A percentile compares a stretch with the other conserved stretches of the same genome.
These are phyloP conservation scores for Dactylis glomerata DNA, from an alignment of 176 grass and related monocot species.

Conservation along the genomic window DNA sequence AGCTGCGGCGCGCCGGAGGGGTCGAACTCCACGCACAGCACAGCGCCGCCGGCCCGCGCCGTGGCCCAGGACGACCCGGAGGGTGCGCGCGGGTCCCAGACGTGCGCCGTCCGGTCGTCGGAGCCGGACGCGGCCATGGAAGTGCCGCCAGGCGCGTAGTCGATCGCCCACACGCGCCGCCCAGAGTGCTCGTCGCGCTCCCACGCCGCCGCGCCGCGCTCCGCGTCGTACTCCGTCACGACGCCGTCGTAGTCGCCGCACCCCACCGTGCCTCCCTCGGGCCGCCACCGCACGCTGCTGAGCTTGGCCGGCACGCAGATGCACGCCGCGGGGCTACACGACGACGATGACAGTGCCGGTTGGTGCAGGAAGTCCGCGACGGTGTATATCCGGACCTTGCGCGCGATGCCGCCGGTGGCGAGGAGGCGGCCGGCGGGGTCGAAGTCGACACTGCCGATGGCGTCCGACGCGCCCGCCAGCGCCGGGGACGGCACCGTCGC, in stretches of 20 bases:
- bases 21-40: conserved; percentile 85
- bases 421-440: conserved; percentile 63
- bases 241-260: conserved; percentile 96
- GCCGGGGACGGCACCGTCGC: conserved; percentile 60
- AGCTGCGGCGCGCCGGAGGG: conserved; percentile 54
- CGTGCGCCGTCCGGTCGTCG: conserved; percentile 73
- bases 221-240: conserved; percentile 86
- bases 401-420: conserved; percentile 87
- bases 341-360: background rate
- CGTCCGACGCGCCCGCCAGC: conserved; percentile 43
- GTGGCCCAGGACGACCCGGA: conserved; percentile 32
- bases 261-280: conserved; percentile 31
- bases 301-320: conserved; percentile 95
- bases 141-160: conserved; percentile 53
- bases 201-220: conserved; percentile 43
- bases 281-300: conserved; percentile 85
- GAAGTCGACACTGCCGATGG: conserved; percentile 72
- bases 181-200: conserved; percentile 94
- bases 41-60: conserved; percentile 34
- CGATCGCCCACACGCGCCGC: conserved; percentile 74
- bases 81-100: conserved; percentile 60
- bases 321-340: conserved; percentile 29
- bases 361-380: background rate
- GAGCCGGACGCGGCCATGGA: conserved; percentile 68
- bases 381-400: conserved; percentile 71